Base-by-base conservation (phyloP, 2,329 filamentous ascomycete genomes). In the Huntiella savannae region DNA sequence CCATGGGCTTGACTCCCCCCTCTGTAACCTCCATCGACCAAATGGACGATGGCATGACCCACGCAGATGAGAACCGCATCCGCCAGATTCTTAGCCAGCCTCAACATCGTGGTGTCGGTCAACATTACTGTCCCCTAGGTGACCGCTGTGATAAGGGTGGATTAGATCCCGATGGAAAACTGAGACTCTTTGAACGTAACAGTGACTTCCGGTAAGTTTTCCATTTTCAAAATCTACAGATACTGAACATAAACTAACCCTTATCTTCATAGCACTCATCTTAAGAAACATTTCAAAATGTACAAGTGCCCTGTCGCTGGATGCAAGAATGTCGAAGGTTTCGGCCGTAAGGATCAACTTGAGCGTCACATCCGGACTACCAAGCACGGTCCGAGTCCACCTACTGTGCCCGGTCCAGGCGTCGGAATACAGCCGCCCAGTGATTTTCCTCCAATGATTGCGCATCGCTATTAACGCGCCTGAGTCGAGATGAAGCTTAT, bases 241-340 rank as follows among this genome's bases (percentile, higher is more conserved):
- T 5, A 17, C 4, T 17, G 1, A 17, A 5, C 17, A 17, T 17
- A 17, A 45, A 44, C 42, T 32, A 17, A 41, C 22, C 22, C 22
- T 28, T 28, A 28, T 12, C 3, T 22, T 4, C 33, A 15, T 45
- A 48, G 47, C 40, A 48, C 47, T n/a, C 47, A 48, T 32, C 42
- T 48, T 10, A 48, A 48, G 19, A 48, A 48, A 33, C 47, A 48
- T 37, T 17, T 48, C 47, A 48, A 48, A 17, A 48, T 48, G 47
- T 48, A 48, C 41, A 48, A 48, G 32, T 48, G 47, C 37, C 47
- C 47, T 12, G 47, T 48, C 4, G 36, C 37, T 3, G 47, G 47
- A 36, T 48, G 47, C 37, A 48, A 48, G 19, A 48, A 48, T 19
- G 47, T 48, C 32, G 47, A 48, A 33, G 47, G 47, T n/a, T 48